Conservation (phyloP, 1,284 basidiomycete species). For the Trametes polyzona region DNA sequence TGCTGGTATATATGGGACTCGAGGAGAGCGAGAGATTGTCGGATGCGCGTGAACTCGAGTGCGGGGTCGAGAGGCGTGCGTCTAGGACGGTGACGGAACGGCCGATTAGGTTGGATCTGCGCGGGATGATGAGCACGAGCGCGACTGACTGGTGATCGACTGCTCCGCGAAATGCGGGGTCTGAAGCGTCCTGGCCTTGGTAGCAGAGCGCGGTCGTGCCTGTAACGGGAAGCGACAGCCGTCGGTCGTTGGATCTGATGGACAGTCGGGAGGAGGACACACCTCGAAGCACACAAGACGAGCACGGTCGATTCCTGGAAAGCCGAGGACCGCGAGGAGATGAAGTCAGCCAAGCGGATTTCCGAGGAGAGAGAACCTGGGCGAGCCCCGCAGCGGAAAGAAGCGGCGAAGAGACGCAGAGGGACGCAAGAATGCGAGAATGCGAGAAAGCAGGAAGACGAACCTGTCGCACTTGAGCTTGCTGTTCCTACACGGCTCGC, state of each 20-base stretch:
- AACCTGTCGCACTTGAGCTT: constrained; percentile 86
- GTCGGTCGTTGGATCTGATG: not conserved
- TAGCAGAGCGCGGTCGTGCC: constrained; percentile 78
- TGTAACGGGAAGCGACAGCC: constrained; percentile 32
- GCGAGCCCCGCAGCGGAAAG: constrained; percentile 11
- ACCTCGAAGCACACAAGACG: constrained; percentile 81
- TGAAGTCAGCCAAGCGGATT: constrained; percentile 23
- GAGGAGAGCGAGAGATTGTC: constrained; percentile 72
- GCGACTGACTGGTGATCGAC: constrained; percentile 49
- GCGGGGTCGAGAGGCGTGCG: constrained; percentile 66
- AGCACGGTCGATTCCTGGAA: constrained; percentile 77
- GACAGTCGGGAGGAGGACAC: constrained; percentile 16
- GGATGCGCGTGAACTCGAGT: constrained; percentile 71
- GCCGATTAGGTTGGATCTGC: constrained; percentile 20
- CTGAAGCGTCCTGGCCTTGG: constrained; percentile 44
- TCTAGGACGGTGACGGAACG: constrained; percentile 31
- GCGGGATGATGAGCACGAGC: constrained; percentile 12
- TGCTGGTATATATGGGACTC: constrained; percentile 64
- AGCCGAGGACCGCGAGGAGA: constrained; percentile 32
- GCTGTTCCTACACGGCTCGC: constrained; percentile 81
- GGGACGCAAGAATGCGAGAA: not conserved
- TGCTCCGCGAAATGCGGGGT: constrained; percentile 41
- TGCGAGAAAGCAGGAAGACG: constrained; percentile 20
- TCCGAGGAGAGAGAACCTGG: constrained; percentile 13
- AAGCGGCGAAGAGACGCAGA: not conserved